These are phyloP conservation scores for Chaetomium cochliodes DNA, from an alignment of 495 filamentous ascomycete genomes.

Conservation along the genomic window DNA sequence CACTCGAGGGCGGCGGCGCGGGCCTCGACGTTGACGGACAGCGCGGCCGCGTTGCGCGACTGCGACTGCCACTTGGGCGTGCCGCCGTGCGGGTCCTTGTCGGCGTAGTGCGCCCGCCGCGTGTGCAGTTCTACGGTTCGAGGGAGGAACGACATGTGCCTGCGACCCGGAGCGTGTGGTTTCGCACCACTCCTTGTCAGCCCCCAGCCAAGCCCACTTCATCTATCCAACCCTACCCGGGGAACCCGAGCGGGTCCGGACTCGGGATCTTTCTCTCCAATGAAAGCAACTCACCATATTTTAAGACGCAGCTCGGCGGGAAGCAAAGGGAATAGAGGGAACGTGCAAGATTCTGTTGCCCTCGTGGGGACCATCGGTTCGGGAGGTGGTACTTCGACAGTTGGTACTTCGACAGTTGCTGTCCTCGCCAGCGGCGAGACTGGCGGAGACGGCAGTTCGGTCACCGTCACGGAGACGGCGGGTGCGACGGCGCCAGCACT, in stretches of 20 bases:
- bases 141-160: slow-evolving; percentile 32
- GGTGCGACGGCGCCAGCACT: neutral
- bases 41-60: slow-evolving; percentile 35
- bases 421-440: neutral
- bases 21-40: slow-evolving; percentile 36
- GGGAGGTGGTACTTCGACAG: neutral
- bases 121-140: slow-evolving; percentile 40
- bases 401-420: neutral
- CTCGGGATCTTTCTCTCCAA: neutral
- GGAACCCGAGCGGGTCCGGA: neutral
- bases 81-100: slow-evolving; percentile 7
- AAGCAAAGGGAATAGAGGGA: slow-evolving; percentile 36
- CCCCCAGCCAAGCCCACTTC: neutral
- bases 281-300: slow-evolving; percentile 31
- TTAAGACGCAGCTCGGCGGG: slow-evolving; percentile 41
- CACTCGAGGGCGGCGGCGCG: slow-evolving; percentile 32
- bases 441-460: slow-evolving; percentile 7
- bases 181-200: slow-evolving; percentile 6
- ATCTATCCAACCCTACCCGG: neutral
- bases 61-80: slow-evolving; percentile 33
- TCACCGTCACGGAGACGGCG: slow-evolving; percentile 11
- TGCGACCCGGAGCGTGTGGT: neutral
- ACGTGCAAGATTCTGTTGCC: slow-evolving; percentile 15
- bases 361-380: neutral
- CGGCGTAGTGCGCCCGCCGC: slow-evolving; percentile 32